phyloP scores from a whole-genome alignment of 768 basidiomycete genomes.

The Guyanaporus albipodus region DNA sequence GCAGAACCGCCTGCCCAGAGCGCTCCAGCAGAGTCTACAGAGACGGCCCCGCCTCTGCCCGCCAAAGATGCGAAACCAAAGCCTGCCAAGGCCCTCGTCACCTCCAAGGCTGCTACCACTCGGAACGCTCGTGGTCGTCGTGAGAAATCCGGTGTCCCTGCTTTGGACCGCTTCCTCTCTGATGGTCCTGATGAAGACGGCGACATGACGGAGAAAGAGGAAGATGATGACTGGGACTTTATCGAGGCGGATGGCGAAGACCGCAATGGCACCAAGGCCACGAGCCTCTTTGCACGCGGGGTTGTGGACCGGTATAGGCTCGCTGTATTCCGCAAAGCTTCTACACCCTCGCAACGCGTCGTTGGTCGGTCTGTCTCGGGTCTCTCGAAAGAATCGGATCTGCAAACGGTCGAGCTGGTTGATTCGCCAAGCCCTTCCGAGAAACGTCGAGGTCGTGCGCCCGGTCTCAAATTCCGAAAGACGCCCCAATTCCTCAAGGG shows the following conservation, averaged over 20 bases:
- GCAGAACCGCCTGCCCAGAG: conserved; percentile 8
- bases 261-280: conserved; percentile 72
- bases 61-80: conserved; percentile 34
- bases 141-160: conserved; percentile 81
- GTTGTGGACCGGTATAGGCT: conserved; percentile 86
- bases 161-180: conserved; percentile 68
- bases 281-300: conserved; percentile 85
- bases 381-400: conserved; percentile 52
- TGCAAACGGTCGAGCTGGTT: conserved; percentile 34
- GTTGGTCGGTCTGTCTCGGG: conserved; percentile 52
- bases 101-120: conserved; percentile 15
- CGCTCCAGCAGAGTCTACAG: conserved; percentile 12
- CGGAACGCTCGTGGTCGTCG: conserved; percentile 46
- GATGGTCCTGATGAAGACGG: conserved; percentile 47
- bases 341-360: conserved; percentile 53
- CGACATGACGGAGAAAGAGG: conserved; percentile 40
- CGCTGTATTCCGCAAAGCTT: conserved; percentile 81
- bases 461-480: conserved; percentile 69
- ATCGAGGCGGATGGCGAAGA: conserved; percentile 83
- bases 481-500: conserved; percentile 71
- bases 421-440: conserved; percentile 46
- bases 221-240: conserved; percentile 91
- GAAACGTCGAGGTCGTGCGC: conserved; percentile 63
- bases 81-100: conserved; percentile 12
- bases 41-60: conserved; percentile 26